phyloP scores from a whole-genome alignment of 2,329 filamentous ascomycete species.

The Aspergillus melleus region DNA sequence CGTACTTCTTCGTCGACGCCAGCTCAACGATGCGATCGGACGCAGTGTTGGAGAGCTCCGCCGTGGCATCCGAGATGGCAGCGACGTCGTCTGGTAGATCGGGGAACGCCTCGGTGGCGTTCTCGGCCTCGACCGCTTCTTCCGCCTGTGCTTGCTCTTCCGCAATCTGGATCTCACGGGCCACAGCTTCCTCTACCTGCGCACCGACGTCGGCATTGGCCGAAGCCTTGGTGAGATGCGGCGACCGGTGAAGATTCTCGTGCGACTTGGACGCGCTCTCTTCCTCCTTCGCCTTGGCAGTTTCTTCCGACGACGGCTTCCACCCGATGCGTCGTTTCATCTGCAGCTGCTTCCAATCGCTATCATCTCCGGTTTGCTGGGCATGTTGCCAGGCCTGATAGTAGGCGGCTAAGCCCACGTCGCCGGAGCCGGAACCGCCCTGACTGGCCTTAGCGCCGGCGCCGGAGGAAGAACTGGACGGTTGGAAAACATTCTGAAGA shows the following conservation, averaged over 20 bases:
- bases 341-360: slow-evolving; percentile 90
- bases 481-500: slow-evolving; percentile 75
- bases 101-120: slow-evolving; percentile 26
- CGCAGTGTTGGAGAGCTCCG: slow-evolving; percentile 67
- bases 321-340: slow-evolving; percentile 87
- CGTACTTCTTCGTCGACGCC: slow-evolving; percentile 70
- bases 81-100: slow-evolving; percentile 33
- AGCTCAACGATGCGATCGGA: slow-evolving; percentile 78
- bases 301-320: slow-evolving; percentile 59
- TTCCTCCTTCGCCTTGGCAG: slow-evolving; percentile 26
- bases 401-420: slow-evolving; percentile 81
- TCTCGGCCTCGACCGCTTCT: slow-evolving; percentile 33
- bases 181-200: slow-evolving; percentile 81
- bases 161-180: slow-evolving; percentile 69
- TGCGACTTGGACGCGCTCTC: slow-evolving; percentile 51
- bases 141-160: slow-evolving; percentile 52
- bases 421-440: slow-evolving; percentile 54
- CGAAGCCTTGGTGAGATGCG: slow-evolving; percentile 59
- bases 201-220: slow-evolving; percentile 59
- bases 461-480: slow-evolving; percentile 52
- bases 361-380: slow-evolving; percentile 66
- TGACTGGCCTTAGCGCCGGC: slow-evolving; percentile 58
- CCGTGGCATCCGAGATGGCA: slow-evolving; percentile 51
- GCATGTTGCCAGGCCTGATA: slow-evolving; percentile 85
- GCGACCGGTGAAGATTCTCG: slow-evolving; percentile 44